These are phyloP conservation scores for Ehretia macrophylla DNA, from an alignment of 257 asterid species.

Conservation along the genomic window DNA sequence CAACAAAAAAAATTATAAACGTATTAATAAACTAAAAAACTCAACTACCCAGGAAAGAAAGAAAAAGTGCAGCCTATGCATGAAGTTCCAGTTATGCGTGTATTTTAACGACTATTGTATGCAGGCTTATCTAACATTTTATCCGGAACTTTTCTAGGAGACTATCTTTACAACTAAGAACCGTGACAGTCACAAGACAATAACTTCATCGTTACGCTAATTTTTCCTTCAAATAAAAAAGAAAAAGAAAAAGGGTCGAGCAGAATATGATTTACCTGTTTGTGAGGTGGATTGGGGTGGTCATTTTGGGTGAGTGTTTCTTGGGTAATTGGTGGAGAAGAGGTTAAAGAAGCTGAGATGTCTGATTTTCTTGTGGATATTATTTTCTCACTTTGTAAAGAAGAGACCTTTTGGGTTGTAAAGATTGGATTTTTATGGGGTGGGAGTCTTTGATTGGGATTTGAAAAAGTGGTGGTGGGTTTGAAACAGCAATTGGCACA, in stretches of 20 bases:
- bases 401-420: background rate
- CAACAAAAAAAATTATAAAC: background rate
- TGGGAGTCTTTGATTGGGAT: slow-evolving; percentile 4
- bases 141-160: too few species aligned
- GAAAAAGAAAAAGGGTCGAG: background rate
- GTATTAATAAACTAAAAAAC: background rate
- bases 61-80: too few species aligned
- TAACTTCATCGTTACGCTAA: too few species aligned
- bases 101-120: too few species aligned
- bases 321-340: background rate
- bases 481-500: slow-evolving; percentile 2
- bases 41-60: background rate
- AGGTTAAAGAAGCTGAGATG: slow-evolving; percentile 21
- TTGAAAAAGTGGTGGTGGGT: slow-evolving; percentile 2
- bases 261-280: slow-evolving; percentile 16
- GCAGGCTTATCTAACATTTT: too few species aligned
- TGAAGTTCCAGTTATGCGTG: too few species aligned
- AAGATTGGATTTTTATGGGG: slow-evolving; percentile 5
- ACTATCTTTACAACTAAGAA: too few species aligned
- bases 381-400: slow-evolving; percentile 1
- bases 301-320: slow-evolving; percentile 8
- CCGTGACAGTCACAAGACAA: too few species aligned
- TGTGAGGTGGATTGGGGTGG: slow-evolving; percentile 22
- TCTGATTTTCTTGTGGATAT: slow-evolving; percentile 12
- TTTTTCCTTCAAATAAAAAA: too few species aligned